Evolutionary conservation across 2,329 filamentous ascomycete species (phyloP).

Genomic region (Drechslerella coelobrocha): DNA sequence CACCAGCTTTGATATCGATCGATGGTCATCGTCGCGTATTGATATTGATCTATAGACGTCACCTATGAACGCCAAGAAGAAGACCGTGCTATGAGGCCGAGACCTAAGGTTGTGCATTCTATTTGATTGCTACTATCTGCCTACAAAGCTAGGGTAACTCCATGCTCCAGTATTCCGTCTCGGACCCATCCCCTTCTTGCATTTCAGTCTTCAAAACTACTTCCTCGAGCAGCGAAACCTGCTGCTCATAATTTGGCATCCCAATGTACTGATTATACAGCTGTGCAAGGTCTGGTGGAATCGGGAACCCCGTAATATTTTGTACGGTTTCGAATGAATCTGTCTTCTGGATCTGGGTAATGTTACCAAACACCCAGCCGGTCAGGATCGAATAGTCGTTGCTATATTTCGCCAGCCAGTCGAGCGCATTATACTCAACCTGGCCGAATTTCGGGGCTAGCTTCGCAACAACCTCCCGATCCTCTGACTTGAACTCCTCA

Average conservation of each 20-base stretch:
- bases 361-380: background rate
- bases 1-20: too few species aligned
- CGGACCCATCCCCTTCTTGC: too few species aligned
- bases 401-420: slow-evolving; percentile 16
- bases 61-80: too few species aligned
- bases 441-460: background rate
- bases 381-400: slow-evolving; percentile 1
- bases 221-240: slow-evolving; percentile 8
- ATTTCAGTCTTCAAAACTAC: too few species aligned
- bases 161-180: too few species aligned
- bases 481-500: slow-evolving; percentile 3
- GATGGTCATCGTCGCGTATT: too few species aligned
- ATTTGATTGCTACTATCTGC: too few species aligned
- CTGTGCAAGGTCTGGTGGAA: slow-evolving; percentile 16
- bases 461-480: background rate
- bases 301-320: background rate
- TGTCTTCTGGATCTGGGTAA: slow-evolving; percentile 16
- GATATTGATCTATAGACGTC: too few species aligned
- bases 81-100: too few species aligned
- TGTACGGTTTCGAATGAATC: slow-evolving; percentile 17
- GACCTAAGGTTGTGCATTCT: too few species aligned
- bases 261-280: slow-evolving; percentile 14
- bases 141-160: too few species aligned
- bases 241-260: background rate
- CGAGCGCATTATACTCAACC: background rate